A percentile compares a stretch with the other conserved stretches of the same genome.
phyloP scores from a whole-genome alignment of 208 protist genomes.

The Acanthamoeba divionensis region DNA sequence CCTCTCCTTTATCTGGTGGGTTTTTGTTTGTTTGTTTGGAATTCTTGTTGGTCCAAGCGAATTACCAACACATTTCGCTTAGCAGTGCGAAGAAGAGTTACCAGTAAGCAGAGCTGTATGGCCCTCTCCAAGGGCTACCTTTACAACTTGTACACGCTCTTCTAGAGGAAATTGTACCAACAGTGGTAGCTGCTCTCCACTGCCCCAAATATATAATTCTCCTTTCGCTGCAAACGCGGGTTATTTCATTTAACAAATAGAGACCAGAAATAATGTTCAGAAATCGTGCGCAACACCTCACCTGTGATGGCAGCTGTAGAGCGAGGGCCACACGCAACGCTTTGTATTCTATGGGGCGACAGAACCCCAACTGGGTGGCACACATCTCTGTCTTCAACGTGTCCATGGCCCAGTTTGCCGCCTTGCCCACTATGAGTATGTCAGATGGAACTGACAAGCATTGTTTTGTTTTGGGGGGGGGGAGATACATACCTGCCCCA shows the following conservation, averaged over 20 bases:
- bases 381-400: neutral
- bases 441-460: too few species aligned
- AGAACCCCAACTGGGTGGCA: neutral
- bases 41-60: neutral
- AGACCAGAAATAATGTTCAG: neutral
- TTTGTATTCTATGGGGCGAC: neutral
- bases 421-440: neutral
- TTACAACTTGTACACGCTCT: neutral
- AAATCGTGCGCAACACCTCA: neutral
- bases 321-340: neutral
- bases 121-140: neutral
- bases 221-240: neutral
- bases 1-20: neutral
- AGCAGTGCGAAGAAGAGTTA: neutral
- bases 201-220: slow-evolving; percentile 1
- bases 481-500: too few species aligned
- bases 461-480: too few species aligned
- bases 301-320: neutral
- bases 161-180: neutral
- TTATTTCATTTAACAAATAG: neutral
- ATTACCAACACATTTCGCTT: neutral
- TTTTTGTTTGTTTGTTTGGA: neutral
- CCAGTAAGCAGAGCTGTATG: neutral
- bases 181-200: neutral
- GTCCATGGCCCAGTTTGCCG: neutral